Base-by-base conservation (phyloP, 108 stramenopile genomes). In the Epipyxis sp. region DNA sequence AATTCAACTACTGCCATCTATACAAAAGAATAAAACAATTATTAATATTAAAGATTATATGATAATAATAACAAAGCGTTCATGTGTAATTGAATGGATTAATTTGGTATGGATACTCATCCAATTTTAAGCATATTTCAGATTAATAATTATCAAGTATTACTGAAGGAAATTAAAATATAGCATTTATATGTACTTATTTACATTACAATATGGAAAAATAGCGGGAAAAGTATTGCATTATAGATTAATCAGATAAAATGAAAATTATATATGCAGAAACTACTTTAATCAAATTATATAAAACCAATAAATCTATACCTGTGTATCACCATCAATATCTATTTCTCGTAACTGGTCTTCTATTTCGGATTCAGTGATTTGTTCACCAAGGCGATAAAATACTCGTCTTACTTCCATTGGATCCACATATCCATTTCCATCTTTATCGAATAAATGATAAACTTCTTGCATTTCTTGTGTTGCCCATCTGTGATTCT, bases 1-100 rank as follows among this genome's bases (percentile, higher is more conserved):
- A 13, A 65, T 65, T 65, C 61, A 32, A 3, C 61, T 6, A 65
- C 61, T 29, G 61, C 61, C 61, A 65, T 65, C 61, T 65, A 65
- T 32, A 65, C 54, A 65, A 10, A 65, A 29, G 6, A 35, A 29
- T 6, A 35, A 37, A 65, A 3, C 20, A 37, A 32, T 32, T 25
- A 65, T 65, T 35, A 3, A 65, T 37, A 35, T 3, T 32, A 10
- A 6, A 50, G 6, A 13, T 6, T 50, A 50, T 20, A 50, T 50
- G 20, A 6, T 13, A 13, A 50, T 20, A 50, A 13, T 13, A 6
- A 50, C 20, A 50, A 6, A 50, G n/a, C n/a, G n/a, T n/a, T n/a
- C n/a, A n/a, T n/a, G n/a, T n/a, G n/a, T n/a, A n/a, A n/a, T n/a
- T n/a, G n/a, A n/a, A n/a, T n/a, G n/a, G n/a, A n/a, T n/a, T n/a